Base-by-base conservation (phyloP, 148 eudicot genomes). In the Chenopodium berlandieri region DNA sequence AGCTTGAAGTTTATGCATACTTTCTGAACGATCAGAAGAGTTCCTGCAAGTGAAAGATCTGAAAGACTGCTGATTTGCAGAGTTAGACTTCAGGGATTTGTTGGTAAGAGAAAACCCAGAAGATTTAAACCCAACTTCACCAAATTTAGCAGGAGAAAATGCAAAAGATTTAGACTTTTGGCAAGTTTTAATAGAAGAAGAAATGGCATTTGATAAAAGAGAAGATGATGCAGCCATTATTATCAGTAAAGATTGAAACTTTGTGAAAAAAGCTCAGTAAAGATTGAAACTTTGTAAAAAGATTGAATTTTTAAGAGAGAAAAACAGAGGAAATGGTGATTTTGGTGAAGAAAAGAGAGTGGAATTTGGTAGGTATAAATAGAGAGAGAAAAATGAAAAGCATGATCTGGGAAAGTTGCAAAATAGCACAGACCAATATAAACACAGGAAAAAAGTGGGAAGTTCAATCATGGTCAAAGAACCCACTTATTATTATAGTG, bases 41-140 rank as follows among this genome's bases (percentile, higher is more conserved):
- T 13, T 83, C 2, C 73, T 83, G 75, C 85, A 83, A 54, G 78
- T 52, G 9, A 83, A 74, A 62, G 85, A 75, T 73, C 68, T 73
- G n/a, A 4, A 10, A 31, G 81, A n/a, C 2, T 31, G 54, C 2
- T 64, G 65, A 7, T 69, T 27, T 2, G 56, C 1, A 67, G 79
- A 22, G 69, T 8, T 73, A 4, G 78, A 4, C 73, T 75, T 83
- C 31, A 73, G 66, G 3, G 27, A 31, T 10, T 56, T 56, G 17
- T 83, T 83, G 2, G 54, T n/a, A 3, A 72, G 68, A 65, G 67
- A 13, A 64, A 50, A 32, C 0, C 2, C 31, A 40, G 79, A 73
- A 9, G 47, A 48, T 22, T 79, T 74, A 4, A 83, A 66, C 14
- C 78, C 62, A 74, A 74, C 23, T 23, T 83, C 75, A 66, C 56